These are phyloP conservation scores for Entomortierella chlamydospora DNA, from an alignment of 192 early-diverging fungal species.

Conservation along the genomic window DNA sequence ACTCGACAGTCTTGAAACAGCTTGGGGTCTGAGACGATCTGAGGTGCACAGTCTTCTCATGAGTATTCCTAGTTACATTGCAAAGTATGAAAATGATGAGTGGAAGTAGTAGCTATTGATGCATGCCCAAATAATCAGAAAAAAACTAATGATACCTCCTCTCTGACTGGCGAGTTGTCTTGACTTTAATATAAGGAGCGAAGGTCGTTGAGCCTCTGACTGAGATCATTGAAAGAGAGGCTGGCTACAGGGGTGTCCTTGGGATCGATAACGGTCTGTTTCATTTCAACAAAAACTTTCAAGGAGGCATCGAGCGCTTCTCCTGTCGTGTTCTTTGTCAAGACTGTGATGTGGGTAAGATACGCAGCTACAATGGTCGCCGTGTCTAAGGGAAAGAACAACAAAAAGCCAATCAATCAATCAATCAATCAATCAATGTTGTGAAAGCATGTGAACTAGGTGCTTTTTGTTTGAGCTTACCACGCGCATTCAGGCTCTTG, in stretches of 20 bases:
- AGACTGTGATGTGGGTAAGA: too few relatives aligned
- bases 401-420: too few relatives aligned
- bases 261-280: neutral
- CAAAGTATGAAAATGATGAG: neutral
- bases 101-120: neutral
- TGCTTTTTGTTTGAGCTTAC: too few relatives aligned
- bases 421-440: too few relatives aligned
- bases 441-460: too few relatives aligned
- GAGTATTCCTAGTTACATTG: neutral
- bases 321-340: too few relatives aligned
- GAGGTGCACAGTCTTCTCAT: neutral
- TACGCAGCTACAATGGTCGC: too few relatives aligned
- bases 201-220: neutral
- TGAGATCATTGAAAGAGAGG: neutral
- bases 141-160: neutral
- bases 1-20: slow-evolving; percentile 11
- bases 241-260: neutral
- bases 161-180: neutral
- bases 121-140: neutral
- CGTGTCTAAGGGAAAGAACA: too few relatives aligned
- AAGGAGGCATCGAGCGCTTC: too few relatives aligned
- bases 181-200: neutral
- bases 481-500: too few relatives aligned
- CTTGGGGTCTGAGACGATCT: neutral
- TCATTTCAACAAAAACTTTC: neutral